Percentiles rank a stretch among this genome's conserved stretches.
These are phyloP conservation scores for Drechslerella stenobrocha DNA, from an alignment of 2,329 filamentous ascomycete species.

Conservation along the genomic window DNA sequence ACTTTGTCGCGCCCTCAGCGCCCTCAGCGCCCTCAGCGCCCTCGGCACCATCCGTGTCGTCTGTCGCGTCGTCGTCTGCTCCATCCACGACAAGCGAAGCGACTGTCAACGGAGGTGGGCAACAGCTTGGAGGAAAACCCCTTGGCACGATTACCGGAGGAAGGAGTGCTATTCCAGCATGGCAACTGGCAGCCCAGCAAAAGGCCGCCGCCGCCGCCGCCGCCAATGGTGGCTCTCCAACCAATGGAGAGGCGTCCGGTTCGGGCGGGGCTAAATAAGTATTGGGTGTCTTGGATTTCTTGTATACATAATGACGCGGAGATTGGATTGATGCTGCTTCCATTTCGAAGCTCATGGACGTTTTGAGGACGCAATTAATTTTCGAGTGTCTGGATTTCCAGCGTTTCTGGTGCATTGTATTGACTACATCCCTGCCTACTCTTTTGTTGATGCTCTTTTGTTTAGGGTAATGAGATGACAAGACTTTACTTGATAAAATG, in stretches of 20 bases:
- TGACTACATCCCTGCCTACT: conserved; percentile 26
- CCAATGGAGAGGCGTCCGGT: conserved; percentile 30
- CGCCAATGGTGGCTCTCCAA: conserved; percentile 24
- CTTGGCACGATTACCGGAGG: conserved; percentile 46
- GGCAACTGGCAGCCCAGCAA: conserved; percentile 59
- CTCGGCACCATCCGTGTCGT: conserved; percentile 28
- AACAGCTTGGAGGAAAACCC: conserved; percentile 49
- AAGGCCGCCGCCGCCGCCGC: conserved; percentile 52
- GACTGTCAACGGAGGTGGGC: conserved; percentile 30
- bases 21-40: conserved; percentile 26
- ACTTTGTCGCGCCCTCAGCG: conserved; percentile 52
- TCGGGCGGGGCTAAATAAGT: conserved; percentile 32
- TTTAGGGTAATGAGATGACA: too few species aligned
- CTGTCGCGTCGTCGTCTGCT: conserved; percentile 38
- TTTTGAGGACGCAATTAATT: not conserved
- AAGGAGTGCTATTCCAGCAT: conserved; percentile 59
- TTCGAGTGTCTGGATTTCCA: conserved; percentile 13
- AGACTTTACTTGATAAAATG: too few species aligned
- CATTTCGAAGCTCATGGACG: not conserved
- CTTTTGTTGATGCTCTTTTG: too few species aligned
- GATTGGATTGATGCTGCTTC: conserved; percentile 1
- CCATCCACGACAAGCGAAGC: conserved; percentile 44
- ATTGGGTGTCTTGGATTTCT: not conserved
- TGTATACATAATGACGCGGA: not conserved
- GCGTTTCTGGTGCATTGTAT: conserved; percentile 46